Conservation (phyloP, 2,329 filamentous ascomycete species). For the Xylaria arbuscula region DNA sequence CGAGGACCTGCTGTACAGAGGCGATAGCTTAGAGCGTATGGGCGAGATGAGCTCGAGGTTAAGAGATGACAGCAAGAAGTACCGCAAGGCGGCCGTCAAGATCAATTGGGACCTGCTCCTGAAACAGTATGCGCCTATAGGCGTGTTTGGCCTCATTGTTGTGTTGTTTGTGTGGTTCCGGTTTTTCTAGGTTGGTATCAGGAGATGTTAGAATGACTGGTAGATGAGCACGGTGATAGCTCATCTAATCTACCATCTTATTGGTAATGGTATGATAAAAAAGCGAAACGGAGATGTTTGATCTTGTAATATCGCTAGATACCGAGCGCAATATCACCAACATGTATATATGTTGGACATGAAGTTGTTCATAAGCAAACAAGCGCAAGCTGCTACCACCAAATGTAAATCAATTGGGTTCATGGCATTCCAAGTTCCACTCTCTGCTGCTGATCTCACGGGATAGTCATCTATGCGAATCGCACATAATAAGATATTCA, state of each 20-base stretch:
- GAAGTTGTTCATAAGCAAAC: conserved; percentile 3
- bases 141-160: conserved; percentile 81
- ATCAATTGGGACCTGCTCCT: conserved; percentile 98
- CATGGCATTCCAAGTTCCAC: too few relatives aligned
- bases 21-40: conserved; percentile 95
- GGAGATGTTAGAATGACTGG: conserved; percentile 8
- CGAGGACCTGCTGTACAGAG: conserved; percentile 94
- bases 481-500: conserved; percentile 12
- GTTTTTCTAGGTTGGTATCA: conserved; percentile 75
- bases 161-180: conserved; percentile 91
- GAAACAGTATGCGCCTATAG: conserved; percentile 97
- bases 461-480: neutral
- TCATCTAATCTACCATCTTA: neutral
- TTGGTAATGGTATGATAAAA: neutral
- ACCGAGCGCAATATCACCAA: neutral
- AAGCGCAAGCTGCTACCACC: neutral
- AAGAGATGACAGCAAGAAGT: conserved; percentile 93
- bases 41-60: conserved; percentile 90
- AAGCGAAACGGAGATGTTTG: neutral
- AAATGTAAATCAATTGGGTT: neutral
- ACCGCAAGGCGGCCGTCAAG: conserved; percentile 87
- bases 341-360: neutral
- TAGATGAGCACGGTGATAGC: neutral
- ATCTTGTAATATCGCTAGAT: conserved; percentile 16
- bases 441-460: neutral